Evolutionary conservation across 2,329 filamentous ascomycete genomes (phyloP).

Genomic region (Paraphaeosphaeria minitans): DNA sequence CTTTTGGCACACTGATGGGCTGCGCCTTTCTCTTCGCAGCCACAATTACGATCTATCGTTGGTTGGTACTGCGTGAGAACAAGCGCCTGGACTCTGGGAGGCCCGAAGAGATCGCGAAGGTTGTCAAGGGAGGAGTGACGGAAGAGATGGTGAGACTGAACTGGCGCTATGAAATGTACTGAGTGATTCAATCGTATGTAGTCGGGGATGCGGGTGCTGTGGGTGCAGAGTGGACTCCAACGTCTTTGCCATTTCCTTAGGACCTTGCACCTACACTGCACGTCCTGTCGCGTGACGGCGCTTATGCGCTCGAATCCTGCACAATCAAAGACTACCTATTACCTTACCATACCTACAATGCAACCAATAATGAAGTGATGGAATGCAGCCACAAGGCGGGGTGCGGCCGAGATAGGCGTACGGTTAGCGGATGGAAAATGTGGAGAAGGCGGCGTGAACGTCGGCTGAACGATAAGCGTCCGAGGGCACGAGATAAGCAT

Average conservation of each 20-base stretch:
- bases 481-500: conserved; percentile 1
- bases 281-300: not conserved
- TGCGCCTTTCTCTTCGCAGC: conserved; percentile 23
- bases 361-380: not conserved
- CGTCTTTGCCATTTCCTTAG: too few relatives aligned
- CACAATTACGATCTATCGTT: conserved; percentile 28
- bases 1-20: conserved; percentile 30
- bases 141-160: conserved; percentile 27
- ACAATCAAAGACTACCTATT: not conserved
- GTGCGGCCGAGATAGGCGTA: conserved; percentile 1
- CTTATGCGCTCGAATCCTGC: not conserved
- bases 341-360: not conserved
- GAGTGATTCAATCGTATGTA: not conserved
- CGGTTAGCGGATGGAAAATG: not conserved
- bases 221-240: too few relatives aligned
- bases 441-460: conserved; percentile 1
- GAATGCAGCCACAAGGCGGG: not conserved
- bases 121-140: conserved; percentile 28
- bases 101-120: conserved; percentile 27
- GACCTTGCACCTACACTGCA: not conserved
- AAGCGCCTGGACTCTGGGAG: conserved; percentile 25
- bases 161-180: conserved; percentile 33
- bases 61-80: conserved; percentile 29
- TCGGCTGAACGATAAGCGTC: not conserved
- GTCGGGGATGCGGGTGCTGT: not conserved